Evolutionary conservation across 352 stramenopile species (phyloP), one percentile per base, ranked within the genome.

Genomic region (Peronospora destructor): DNA sequence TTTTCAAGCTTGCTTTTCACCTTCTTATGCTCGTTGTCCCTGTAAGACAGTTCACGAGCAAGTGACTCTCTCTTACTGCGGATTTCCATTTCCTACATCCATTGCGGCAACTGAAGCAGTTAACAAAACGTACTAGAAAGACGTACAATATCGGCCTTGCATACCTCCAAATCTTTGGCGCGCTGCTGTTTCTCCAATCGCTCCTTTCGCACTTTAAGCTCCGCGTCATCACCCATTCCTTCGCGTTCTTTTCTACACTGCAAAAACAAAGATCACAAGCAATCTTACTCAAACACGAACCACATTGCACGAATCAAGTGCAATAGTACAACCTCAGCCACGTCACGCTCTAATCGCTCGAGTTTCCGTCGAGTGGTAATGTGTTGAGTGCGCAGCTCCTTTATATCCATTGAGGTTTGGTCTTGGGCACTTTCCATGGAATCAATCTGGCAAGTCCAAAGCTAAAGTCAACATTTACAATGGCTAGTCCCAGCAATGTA

Each of bases 361-460:
- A 94, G 68, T 57, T 75, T 78, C 30, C 71, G 57, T 12, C 71
- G 68, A 10, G 72, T 69, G 26, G 76, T 54, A 21, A 84, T 71
- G 59, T 91, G 83, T 28, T 88, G 80, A 33, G 84, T 88, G 14
- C 70, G 63, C 26, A 94, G 38, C 38, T 91, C 66, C 4, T 69
- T 71, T 11, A 94, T 59, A 53, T 91, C 78, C 1, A 72, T 78
- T 2, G 80, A 49, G 0, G 76, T 94, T 62, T 89, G 80, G 16
- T 53, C 73, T 39, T 91, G 76, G 6, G 73, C 66, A 25, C 59
- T 61, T 56, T 94, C 83, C 34, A 84, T 53, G 0, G 55, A 50
- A 9, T 91, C 80, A 28, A 90, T 73, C 83, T 93, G 37, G 3
- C 23, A 56, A 10, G 17, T 10, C 21, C 19, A 30, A 12, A 45